These are phyloP conservation scores for Cercospora zeina DNA, from an alignment of 2,329 filamentous ascomycete genomes.

Conservation along the genomic window DNA sequence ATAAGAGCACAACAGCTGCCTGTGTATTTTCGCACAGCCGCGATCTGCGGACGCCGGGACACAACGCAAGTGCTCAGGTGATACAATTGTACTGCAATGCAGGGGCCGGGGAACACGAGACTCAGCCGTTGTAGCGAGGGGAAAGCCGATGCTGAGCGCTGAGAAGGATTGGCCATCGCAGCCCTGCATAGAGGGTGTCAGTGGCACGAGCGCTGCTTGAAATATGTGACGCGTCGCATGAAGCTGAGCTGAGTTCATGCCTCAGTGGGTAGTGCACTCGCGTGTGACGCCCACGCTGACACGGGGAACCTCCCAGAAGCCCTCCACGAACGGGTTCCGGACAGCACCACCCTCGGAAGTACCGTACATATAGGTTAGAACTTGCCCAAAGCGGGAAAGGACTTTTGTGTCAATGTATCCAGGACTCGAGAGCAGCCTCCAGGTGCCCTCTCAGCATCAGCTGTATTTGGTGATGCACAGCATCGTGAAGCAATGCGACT, in stretches of 20 bases:
- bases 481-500: no score
- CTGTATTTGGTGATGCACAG: no score
- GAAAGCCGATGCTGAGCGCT: neutral
- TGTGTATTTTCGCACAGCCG: neutral
- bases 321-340: no score
- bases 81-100: neutral
- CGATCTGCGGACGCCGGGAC: neutral
- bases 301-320: neutral
- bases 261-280: no score
- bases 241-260: neutral
- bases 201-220: neutral
- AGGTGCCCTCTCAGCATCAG: no score
- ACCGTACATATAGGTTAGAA: no score
- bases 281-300: neutral
- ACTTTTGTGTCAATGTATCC: no score
- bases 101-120: neutral
- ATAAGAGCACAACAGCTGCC: neutral
- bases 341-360: no score
- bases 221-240: neutral
- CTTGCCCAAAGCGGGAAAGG: no score
- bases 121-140: neutral
- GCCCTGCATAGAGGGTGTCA: neutral
- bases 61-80: constrained; percentile 1
- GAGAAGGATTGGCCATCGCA: neutral
- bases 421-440: no score